Conservation (phyloP, 2,329 filamentous ascomycete genomes). For the Teratosphaeria viscida region DNA sequence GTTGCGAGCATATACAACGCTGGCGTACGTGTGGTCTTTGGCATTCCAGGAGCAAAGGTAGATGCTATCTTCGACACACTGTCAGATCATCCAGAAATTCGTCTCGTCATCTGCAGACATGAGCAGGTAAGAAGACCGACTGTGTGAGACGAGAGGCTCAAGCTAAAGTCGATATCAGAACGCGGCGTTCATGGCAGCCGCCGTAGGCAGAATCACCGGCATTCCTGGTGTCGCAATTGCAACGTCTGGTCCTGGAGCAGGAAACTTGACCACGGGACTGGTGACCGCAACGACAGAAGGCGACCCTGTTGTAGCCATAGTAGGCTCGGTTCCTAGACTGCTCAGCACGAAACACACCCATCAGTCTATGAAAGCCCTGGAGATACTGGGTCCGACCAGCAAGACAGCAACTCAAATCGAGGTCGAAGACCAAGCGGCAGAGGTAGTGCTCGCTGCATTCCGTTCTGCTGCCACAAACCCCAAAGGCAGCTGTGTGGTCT, state of each 20-base stretch:
- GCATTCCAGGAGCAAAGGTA: slow-evolving; percentile 39
- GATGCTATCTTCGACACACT: slow-evolving; percentile 40
- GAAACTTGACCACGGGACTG: slow-evolving; percentile 38
- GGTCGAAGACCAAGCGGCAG: slow-evolving; percentile 39
- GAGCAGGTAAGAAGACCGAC: slow-evolving; percentile 25
- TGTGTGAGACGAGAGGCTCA: neutral
- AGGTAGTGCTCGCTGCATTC: slow-evolving; percentile 39
- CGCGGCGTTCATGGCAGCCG: slow-evolving; percentile 41
- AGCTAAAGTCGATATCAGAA: slow-evolving; percentile 17
- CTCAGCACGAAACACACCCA: slow-evolving; percentile 39
- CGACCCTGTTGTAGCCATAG: slow-evolving; percentile 39
- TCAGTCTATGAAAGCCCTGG: slow-evolving; percentile 36
- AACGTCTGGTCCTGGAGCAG: slow-evolving; percentile 38
- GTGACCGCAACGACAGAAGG: slow-evolving; percentile 40
- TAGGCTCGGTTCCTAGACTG: slow-evolving; percentile 36
- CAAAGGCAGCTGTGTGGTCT: slow-evolving; percentile 35
- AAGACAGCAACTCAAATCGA: slow-evolving; percentile 35
- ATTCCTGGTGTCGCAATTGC: slow-evolving; percentile 38
- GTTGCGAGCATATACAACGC: slow-evolving; percentile 30
- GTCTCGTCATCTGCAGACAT: slow-evolving; percentile 38
- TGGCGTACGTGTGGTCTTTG: slow-evolving; percentile 37
- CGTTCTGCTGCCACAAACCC: slow-evolving; percentile 32
- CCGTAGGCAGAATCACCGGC: slow-evolving; percentile 37
- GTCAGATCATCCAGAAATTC: slow-evolving; percentile 37
- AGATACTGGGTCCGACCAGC: slow-evolving; percentile 35